Conservation (phyloP, 192 early-diverging fungal genomes). For the Phlyctochytrium arcticum region DNA sequence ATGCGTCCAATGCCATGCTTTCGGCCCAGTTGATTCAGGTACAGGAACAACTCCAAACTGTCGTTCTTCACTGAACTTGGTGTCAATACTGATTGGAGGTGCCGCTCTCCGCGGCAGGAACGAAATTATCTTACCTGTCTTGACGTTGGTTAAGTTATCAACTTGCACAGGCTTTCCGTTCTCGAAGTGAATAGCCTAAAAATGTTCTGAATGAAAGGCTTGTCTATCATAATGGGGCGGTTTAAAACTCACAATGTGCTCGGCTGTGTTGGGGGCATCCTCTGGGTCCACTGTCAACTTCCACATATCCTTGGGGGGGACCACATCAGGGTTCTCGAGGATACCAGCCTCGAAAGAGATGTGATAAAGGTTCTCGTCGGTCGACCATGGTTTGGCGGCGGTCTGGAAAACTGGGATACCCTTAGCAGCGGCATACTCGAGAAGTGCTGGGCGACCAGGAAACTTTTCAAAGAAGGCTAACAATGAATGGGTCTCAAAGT, state of each 20-base stretch:
- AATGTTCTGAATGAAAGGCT: not conserved
- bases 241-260: conserved; percentile 66
- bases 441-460: conserved; percentile 84
- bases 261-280: conserved; percentile 92
- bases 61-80: conserved; percentile 45
- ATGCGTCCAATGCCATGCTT: conserved; percentile 98
- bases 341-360: conserved; percentile 99
- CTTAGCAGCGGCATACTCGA: conserved; percentile 88
- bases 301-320: conserved; percentile 99
- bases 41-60: conserved; percentile 83
- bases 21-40: conserved; percentile 92
- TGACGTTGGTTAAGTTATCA: conserved; percentile 73
- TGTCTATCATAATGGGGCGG: not conserved
- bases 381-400: conserved; percentile 95
- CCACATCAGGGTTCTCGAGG: conserved; percentile 91
- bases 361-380: conserved; percentile 99
- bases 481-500: not conserved
- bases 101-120: not conserved
- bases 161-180: conserved; percentile 86
- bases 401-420: conserved; percentile 94
- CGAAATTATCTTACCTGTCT: conserved; percentile 28
- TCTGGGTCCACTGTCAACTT: conserved; percentile 96
- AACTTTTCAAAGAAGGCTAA: conserved; percentile 91
- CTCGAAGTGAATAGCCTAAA: conserved; percentile 74
- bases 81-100: not conserved